Evolutionary conservation across 2,329 filamentous ascomycete genomes (phyloP).

Genomic region (Lojkania enalia): DNA sequence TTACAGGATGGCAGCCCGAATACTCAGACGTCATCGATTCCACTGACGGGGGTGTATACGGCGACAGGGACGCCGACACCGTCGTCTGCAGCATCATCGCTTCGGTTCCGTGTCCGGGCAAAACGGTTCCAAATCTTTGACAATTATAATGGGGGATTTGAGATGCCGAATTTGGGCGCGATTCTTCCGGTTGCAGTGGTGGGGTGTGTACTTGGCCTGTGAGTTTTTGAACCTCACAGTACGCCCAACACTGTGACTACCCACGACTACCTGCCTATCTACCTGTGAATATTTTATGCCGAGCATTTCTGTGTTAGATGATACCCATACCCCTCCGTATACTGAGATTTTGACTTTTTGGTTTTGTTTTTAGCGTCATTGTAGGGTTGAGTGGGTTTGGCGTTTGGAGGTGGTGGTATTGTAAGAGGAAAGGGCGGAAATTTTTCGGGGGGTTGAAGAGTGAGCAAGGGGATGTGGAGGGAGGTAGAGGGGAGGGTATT

Average conservation of each 20-base stretch:
- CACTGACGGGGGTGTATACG: constrained; percentile 19
- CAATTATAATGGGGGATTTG: neutral
- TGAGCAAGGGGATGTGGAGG: no score
- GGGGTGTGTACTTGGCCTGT: neutral
- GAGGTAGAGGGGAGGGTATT: no score
- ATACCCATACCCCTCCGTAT: neutral
- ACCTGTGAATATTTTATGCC: neutral
- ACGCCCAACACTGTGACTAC: neutral
- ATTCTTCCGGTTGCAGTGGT: neutral
- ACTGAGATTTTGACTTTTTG: no score
- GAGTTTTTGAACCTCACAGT: neutral
- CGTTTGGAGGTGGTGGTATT: neutral
- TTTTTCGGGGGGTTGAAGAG: neutral
- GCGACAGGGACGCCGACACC: constrained; percentile 16
- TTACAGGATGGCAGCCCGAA: neutral
- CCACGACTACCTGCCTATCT: neutral
- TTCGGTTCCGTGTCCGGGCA: constrained; percentile 5
- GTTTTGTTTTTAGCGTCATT: no score
- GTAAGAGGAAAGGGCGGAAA: neutral
- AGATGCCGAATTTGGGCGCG: neutral
- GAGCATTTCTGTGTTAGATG: neutral
- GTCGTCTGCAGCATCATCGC: constrained; percentile 14
- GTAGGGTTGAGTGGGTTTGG: neutral
- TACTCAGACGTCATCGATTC: constrained; percentile 8
- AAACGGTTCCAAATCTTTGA: neutral